Base-by-base conservation (phyloP, 139 green algal species). In the Zygnema cylindricum region DNA sequence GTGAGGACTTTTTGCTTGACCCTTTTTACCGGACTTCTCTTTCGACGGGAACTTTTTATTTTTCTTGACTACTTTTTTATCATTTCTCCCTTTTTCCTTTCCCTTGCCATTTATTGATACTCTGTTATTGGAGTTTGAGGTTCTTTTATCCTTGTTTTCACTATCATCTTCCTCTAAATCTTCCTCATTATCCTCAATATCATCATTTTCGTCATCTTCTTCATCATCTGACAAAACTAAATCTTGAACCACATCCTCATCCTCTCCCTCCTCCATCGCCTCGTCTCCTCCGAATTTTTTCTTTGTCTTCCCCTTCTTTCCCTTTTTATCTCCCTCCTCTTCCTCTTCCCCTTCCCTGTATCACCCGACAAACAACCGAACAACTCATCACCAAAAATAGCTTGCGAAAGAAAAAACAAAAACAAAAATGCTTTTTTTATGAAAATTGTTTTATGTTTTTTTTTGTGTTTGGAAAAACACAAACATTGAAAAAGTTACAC, bases 331-430 rank as follows among this genome's bases (percentile, higher is more conserved):
- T 54, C 77, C 21, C 77, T 38, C 7, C 77, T 38, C 40, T 81
- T 54, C 41, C 77, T 54, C 2, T 38, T 54, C 1, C 77, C 16
- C 49, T 85, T 78, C 25, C 36, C 69, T 38, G 41, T 78, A 25
- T 78, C 36, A 16, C 69, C 69, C 40, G 69, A 38, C 7, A 38
- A 78, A 78, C 36, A 78, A 0, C 69, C 69, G 41, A 78, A 77
- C 1, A 35, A 78, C 69, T 3, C 69, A 55, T 38, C 69, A 0
- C 69, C 69, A 36, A 36, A 55, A 21, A 36, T 16, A 16, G 36
- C 69, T 78, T 0, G n/a, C n/a, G n/a, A n/a, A n/a, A n/a, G n/a
- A n/a, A n/a, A n/a, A n/a, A n/a, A n/a, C n/a, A n/a, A n/a, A n/a
- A n/a, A n/a, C n/a, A n/a, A n/a, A n/a, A n/a, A n/a, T n/a, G n/a